phyloP scores from a whole-genome alignment of 129 eudicot species.

The Pseudognaphalium luteoalbum region DNA sequence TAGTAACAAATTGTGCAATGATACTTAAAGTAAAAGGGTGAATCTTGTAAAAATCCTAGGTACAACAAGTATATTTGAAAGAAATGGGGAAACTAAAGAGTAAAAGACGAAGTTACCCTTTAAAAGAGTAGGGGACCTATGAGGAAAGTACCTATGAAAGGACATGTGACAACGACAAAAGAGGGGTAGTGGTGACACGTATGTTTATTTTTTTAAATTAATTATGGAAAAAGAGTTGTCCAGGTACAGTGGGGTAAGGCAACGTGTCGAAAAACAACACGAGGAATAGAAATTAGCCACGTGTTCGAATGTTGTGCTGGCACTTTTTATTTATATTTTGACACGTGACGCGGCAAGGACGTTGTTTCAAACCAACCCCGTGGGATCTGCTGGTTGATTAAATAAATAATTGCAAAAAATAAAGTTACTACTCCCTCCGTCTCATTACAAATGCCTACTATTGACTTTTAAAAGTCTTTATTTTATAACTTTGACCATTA shows the following conservation, averaged over 20 bases:
- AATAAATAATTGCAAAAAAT: background rate
- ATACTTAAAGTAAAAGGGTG: background rate
- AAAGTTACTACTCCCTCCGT: too few species aligned
- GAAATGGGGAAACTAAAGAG: background rate
- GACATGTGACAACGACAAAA: constrained; percentile 28
- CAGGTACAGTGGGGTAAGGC: constrained; percentile 40
- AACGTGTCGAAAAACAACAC: constrained; percentile 35
- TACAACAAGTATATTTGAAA: background rate
- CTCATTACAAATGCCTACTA: too few species aligned
- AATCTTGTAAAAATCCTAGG: background rate
- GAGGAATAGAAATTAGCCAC: constrained; percentile 28
- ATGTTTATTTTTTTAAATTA: constrained; percentile 9
- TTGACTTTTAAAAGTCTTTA: too few species aligned
- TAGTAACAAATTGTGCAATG: too few species aligned
- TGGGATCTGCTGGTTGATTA: background rate
- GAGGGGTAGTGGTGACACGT: constrained; percentile 40
- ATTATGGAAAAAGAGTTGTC: constrained; percentile 25
- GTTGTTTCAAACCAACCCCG: constrained; percentile 12
- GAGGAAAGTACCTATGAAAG: constrained; percentile 31
- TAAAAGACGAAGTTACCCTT: constrained; percentile 29
- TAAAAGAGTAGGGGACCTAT: constrained; percentile 20
- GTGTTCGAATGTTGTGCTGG: constrained; percentile 41
- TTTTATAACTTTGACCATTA: too few species aligned
- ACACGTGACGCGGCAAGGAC: constrained; percentile 33
- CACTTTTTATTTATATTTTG: constrained; percentile 6